Conservation (phyloP, 768 basidiomycete genomes). For the Tephrocybe sp. region DNA sequence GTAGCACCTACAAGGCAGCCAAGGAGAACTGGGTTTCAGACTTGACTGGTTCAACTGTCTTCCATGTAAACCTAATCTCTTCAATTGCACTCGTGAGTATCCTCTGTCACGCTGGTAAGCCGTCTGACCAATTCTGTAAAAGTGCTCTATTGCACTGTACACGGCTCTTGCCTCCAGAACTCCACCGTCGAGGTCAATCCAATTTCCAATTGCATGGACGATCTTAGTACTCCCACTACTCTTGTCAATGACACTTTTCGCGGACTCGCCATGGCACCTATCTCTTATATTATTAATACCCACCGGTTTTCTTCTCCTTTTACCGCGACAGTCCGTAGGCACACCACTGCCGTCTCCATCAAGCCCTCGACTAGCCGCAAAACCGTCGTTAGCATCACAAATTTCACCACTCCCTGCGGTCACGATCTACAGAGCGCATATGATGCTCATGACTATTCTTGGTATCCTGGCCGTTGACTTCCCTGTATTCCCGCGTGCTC, state of each 20-base stretch:
- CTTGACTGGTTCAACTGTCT: constrained; percentile 65
- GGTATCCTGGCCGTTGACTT: constrained; percentile 97
- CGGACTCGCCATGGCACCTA: constrained; percentile 52
- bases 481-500: constrained; percentile 78
- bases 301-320: constrained; percentile 39
- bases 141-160: constrained; percentile 76
- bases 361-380: constrained; percentile 7
- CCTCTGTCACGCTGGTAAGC: not conserved
- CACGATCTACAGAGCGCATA: constrained; percentile 87
- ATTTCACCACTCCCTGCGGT: constrained; percentile 68
- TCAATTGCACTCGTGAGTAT: constrained; percentile 29
- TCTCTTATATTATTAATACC: constrained; percentile 46
- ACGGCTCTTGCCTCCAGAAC: constrained; percentile 53
- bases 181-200: constrained; percentile 30
- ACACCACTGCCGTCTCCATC: constrained; percentile 50
- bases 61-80: constrained; percentile 69
- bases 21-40: constrained; percentile 85
- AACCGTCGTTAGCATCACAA: constrained; percentile 5
- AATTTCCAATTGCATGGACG: constrained; percentile 52
- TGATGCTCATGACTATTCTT: constrained; percentile 91
- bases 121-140: constrained; percentile 2
- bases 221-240: constrained; percentile 77
- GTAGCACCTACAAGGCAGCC: constrained; percentile 56
- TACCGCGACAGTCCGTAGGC: constrained; percentile 38
- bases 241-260: constrained; percentile 76